A percentile compares a stretch with the other conserved stretches of the same genome.
These are phyloP conservation scores for Emericellopsis cladophorae DNA, from an alignment of 2,329 filamentous ascomycete species.

Conservation along the genomic window DNA sequence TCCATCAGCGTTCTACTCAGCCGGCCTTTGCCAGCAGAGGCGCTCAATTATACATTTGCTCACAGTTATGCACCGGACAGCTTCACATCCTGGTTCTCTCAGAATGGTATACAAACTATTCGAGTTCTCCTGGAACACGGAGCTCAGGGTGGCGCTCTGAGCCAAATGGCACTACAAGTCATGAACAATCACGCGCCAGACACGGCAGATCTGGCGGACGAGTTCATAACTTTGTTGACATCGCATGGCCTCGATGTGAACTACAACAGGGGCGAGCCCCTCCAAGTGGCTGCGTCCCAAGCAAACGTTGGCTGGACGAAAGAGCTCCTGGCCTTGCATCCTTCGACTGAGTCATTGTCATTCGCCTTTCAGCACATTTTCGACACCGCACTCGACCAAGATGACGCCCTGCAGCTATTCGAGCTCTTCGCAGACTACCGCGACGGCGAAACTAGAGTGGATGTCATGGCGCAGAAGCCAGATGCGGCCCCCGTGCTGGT, in stretches of 20 bases:
- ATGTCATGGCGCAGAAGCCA: slow-evolving; percentile 31
- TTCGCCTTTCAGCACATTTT: slow-evolving; percentile 45
- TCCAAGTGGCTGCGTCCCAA: slow-evolving; percentile 39
- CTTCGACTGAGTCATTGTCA: slow-evolving; percentile 35
- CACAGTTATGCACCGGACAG: slow-evolving; percentile 28
- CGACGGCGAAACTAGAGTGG: slow-evolving; percentile 32
- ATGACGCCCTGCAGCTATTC: slow-evolving; percentile 35
- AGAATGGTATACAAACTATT: slow-evolving; percentile 31
- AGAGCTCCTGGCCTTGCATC: slow-evolving; percentile 34
- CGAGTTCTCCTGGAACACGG: slow-evolving; percentile 35
- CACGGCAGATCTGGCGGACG: slow-evolving; percentile 23
- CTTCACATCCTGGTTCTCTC: slow-evolving; percentile 30
- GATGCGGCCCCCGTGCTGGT: slow-evolving; percentile 35
- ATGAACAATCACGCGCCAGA: slow-evolving; percentile 28
- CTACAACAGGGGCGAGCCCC: slow-evolving; percentile 36
- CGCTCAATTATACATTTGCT: slow-evolving; percentile 31
- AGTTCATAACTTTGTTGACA: slow-evolving; percentile 28
- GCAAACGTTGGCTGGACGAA: slow-evolving; percentile 36
- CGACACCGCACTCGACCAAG: slow-evolving; percentile 33
- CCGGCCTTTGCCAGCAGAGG: slow-evolving; percentile 23
- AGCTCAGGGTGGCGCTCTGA: slow-evolving; percentile 30
- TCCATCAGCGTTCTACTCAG: slow-evolving; percentile 29
- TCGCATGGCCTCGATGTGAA: slow-evolving; percentile 32
- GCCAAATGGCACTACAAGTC: slow-evolving; percentile 29
- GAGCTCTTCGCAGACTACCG: slow-evolving; percentile 36